These are phyloP conservation scores for Cladosporium sp. DNA, from an alignment of 2,329 filamentous ascomycete species.

Conservation along the genomic window DNA sequence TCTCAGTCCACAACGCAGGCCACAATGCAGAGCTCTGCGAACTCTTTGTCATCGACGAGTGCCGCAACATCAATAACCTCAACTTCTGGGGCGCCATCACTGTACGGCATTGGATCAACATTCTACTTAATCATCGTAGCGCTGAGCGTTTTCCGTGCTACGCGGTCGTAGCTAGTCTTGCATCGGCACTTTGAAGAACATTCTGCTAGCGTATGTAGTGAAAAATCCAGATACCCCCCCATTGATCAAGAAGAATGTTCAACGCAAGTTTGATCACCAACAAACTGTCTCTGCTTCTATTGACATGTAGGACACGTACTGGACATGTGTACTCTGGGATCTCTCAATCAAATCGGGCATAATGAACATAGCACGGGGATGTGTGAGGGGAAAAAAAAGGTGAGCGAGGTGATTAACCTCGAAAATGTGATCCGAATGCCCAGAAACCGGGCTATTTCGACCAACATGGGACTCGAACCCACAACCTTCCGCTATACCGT, in stretches of 20 bases:
- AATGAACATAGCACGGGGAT: too few species aligned
- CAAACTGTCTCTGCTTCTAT: too few species aligned
- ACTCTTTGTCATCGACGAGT: background rate
- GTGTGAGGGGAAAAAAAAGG: background rate
- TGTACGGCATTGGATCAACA: background rate
- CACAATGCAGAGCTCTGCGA: background rate
- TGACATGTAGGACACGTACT: too few species aligned
- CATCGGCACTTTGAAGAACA: too few species aligned
- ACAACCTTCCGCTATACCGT: conserved; percentile 15
- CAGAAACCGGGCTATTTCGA: background rate
- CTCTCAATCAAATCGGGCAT: too few species aligned
- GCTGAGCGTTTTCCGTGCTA: background rate
- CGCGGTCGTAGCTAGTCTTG: too few species aligned
- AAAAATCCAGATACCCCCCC: too few species aligned
- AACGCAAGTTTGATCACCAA: too few species aligned
- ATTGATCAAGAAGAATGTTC: too few species aligned
- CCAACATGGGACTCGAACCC: conserved; percentile 17
- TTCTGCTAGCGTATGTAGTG: too few species aligned
- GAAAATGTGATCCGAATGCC: background rate
- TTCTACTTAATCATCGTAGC: background rate
- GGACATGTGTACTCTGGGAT: too few species aligned
- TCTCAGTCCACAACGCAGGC: background rate
- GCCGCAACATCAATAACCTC: background rate
- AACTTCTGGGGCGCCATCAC: background rate
- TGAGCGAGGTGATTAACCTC: background rate